Evolutionary conservation across 306 rosid genomes (phyloP).

Genomic region (Vicia faba): DNA sequence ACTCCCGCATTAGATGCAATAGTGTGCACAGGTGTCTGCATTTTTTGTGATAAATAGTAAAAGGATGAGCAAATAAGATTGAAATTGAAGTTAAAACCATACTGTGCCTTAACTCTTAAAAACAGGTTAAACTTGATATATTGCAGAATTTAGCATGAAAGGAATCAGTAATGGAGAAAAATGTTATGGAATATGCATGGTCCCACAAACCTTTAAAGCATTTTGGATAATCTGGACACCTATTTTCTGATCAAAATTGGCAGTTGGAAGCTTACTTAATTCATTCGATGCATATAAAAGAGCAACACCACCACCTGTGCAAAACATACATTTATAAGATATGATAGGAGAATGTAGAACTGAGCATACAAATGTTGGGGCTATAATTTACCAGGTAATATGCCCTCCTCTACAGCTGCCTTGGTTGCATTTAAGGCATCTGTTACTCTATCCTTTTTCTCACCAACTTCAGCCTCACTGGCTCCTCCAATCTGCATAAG

Average conservation of each 20-base stretch:
- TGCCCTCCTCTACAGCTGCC: conserved; percentile 98
- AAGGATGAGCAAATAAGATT: not conserved
- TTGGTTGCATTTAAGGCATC: conserved; percentile 98
- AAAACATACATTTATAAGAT: conserved; percentile 11
- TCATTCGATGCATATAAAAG: conserved; percentile 96
- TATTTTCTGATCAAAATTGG: conserved; percentile 91
- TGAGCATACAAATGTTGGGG: not conserved
- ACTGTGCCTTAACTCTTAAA: not conserved
- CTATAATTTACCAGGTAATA: conserved; percentile 64
- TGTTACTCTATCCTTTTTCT: conserved; percentile 94
- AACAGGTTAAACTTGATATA: not conserved
- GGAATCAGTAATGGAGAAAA: not conserved
- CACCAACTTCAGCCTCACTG: conserved; percentile 92
- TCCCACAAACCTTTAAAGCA: conserved; percentile 66
- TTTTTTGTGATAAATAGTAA: not conserved
- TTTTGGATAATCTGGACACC: conserved; percentile 98
- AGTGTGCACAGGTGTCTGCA: conserved; percentile 85
- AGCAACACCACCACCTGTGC: conserved; percentile 87
- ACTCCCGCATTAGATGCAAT: conserved; percentile 96
- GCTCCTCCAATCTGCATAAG: conserved; percentile 89
- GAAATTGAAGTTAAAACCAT: not conserved
- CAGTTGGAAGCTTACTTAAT: conserved; percentile 74
- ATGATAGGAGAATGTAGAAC: not conserved
- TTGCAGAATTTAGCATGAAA: not conserved
- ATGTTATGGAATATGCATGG: not conserved